Percentiles rank a stretch among this genome's conserved stretches.
These are phyloP conservation scores for Hemileccinum impolitum DNA, from an alignment of 768 basidiomycete genomes.

Conservation along the genomic window DNA sequence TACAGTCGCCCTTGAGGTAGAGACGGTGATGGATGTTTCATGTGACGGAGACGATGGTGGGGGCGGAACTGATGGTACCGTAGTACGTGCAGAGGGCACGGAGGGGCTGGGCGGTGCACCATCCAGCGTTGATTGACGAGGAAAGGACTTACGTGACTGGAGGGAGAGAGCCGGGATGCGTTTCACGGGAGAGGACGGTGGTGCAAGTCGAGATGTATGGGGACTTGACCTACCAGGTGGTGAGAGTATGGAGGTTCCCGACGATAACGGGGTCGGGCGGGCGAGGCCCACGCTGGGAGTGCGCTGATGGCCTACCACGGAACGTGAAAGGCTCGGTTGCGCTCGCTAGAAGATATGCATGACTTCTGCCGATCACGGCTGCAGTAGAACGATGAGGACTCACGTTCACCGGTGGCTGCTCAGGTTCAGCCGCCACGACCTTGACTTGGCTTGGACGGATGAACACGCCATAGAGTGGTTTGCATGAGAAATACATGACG, in stretches of 20 bases:
- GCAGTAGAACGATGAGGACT: conserved; percentile 9
- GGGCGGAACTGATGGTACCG: conserved; percentile 17
- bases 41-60: conserved; percentile 20
- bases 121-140: conserved; percentile 41
- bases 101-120: conserved; percentile 31
- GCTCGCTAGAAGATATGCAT: conserved; percentile 22
- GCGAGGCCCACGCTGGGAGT: conserved; percentile 49
- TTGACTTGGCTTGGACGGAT: conserved; percentile 84
- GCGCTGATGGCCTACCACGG: conserved; percentile 54
- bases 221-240: conserved; percentile 28
- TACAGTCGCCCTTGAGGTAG: conserved; percentile 35
- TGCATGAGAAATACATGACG: conserved; percentile 78
- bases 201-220: conserved; percentile 28
- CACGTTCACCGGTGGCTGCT: conserved; percentile 25
- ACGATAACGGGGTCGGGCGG: conserved; percentile 41
- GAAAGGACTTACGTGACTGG: conserved; percentile 49
- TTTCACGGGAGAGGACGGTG: conserved; percentile 55
- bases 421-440: conserved; percentile 40
- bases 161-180: conserved; percentile 44
- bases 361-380: neutral
- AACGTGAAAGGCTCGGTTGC: conserved; percentile 23
- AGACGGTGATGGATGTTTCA: conserved; percentile 9
- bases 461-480: conserved; percentile 78
- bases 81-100: conserved; percentile 21
- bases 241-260: conserved; percentile 28